Evolutionary conservation across 495 filamentous ascomycete species (phyloP), one percentile per base, ranked within the genome.

Genomic region (Neurospora tetraspora): DNA sequence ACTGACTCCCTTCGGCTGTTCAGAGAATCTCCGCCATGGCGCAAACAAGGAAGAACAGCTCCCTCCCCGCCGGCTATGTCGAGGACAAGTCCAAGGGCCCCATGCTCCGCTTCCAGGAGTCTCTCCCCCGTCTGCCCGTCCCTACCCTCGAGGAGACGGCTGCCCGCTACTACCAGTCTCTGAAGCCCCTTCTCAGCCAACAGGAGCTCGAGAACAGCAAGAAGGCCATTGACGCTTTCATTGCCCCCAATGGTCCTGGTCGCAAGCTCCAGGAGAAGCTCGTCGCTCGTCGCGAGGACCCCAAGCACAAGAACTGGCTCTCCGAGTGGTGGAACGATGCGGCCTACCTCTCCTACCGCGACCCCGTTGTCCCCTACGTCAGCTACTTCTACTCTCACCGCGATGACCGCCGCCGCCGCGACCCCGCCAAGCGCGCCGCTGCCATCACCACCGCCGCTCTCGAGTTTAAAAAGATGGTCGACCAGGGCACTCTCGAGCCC

Each of bases 361-460:
- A 98, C 82, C 96, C 96, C 42, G 93, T 99, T 37, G 92, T 98
- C 38, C 96, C 96, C 71, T 99, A 98, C 80, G 96, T 99, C 75
- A 97, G 93, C 80, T 99, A 99, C 87, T 99, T 99, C 84, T 99
- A 99, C 85, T 97, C 94, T 42, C 95, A 97, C 86, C 89, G 92
- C 71, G 96, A 99, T 81, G 96, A 99, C 80, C 90, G 94, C 69
- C 86, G 91, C 77, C 89, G 95, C 71, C 90, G 94, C 42, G 87
- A 97, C 83, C 96, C 96, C 5, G 92, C 91, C 72, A 95, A 96
- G 85, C 92, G 96, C 72, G 96, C 96, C 16, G 96, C 96, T 1
- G 94, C 94, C 65, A 89, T 99, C 75, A 89, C 92, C 3, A 92
- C 91, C 12, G 92, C 92, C 3, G 89, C 89, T 5, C 87, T 99